Evolutionary conservation across 805 yeast species (phyloP).

Genomic region (Nakazawaea molendinolei): DNA sequence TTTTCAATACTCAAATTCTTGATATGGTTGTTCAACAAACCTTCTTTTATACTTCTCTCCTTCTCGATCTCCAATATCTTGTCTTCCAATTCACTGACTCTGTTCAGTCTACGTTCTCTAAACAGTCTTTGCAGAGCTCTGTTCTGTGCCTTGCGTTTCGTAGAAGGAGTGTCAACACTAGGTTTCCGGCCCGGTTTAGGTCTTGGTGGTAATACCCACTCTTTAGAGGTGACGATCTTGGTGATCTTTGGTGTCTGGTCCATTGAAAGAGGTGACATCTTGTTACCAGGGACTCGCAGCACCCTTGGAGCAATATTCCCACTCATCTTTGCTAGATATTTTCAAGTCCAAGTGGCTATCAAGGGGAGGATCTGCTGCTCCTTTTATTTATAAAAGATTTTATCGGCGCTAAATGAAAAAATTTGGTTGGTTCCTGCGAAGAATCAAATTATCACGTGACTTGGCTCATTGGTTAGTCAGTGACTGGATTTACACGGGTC

Average conservation of each 20-base stretch:
- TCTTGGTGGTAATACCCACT: slow-evolving; percentile 56
- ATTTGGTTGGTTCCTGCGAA: too few species aligned
- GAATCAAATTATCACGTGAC: too few species aligned
- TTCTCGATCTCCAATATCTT: slow-evolving; percentile 61
- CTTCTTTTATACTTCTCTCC: slow-evolving; percentile 55
- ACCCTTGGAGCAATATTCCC: slow-evolving; percentile 8
- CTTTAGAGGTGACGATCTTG: slow-evolving; percentile 50
- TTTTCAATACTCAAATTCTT: slow-evolving; percentile 41
- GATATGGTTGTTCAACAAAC: slow-evolving; percentile 45
- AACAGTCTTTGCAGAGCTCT: slow-evolving; percentile 93
- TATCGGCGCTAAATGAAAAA: too few species aligned
- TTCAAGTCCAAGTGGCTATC: too few species aligned
- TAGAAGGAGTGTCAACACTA: slow-evolving; percentile 66
- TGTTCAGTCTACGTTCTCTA: slow-evolving; percentile 77
- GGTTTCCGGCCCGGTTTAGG: slow-evolving; percentile 51
- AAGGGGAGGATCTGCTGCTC: too few species aligned
- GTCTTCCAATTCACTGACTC: slow-evolving; percentile 72
- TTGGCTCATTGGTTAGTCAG: too few species aligned
- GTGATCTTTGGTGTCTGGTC: slow-evolving; percentile 22
- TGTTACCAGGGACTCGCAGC: not conserved
- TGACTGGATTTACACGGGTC: too few species aligned
- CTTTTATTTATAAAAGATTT: too few species aligned
- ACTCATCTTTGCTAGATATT: slow-evolving; percentile 1
- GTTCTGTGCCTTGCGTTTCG: slow-evolving; percentile 83
- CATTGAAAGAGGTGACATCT: too few species aligned